Base-by-base conservation (phyloP, 179 eudicot species). In the Carnegiea gigantea region DNA sequence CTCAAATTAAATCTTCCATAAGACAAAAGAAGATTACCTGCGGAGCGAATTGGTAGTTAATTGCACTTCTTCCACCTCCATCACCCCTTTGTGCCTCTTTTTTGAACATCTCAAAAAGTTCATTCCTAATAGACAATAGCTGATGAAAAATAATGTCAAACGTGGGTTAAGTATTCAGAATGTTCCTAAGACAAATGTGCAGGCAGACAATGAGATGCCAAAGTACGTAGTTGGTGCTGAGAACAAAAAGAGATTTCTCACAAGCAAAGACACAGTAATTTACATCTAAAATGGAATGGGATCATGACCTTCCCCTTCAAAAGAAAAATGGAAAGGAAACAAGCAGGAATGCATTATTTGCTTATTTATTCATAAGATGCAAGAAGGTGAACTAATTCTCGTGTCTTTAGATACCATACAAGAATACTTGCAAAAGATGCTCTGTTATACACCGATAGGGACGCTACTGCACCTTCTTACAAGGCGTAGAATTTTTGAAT, bases 61-160 rank as follows among this genome's bases (percentile, higher is more conserved):
- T 81, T 96, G 97, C 85, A 96, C 98, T 88, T 94, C 99, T 86
- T 96, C 98, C 48, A 86, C 89, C 70, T 92, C 98, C 95, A 96
- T 96, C 68, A 89, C 98, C 80, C 99, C 96, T 87, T 86, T 94
- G 79, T 96, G 95, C 89, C 99, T 92, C 87, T 92, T 92, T 92
- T 84, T 93, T 92, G 81, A 96, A 96, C 71, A 97, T 96, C 87
- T 94, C 97, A 78, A 96, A 96, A 82, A 96, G 97, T 82, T 96
- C 99, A 85, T 92, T 93, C 85, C 99, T 85, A 78, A 96, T 94
- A 24, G 98, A 86, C 74, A 92, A 76, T 79, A 94, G 84, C 98
- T 94, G 93, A 81, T 46, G 40, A 84, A 77, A 80, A 79, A 70
- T 44, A 46, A 76, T 49, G 24, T 70, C 62, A 75, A 51, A 77